Percentiles rank a stretch among this genome's conserved stretches.
Evolutionary conservation across 352 stramenopile species (phyloP).

Genomic region (Globisporangium middletonii): DNA sequence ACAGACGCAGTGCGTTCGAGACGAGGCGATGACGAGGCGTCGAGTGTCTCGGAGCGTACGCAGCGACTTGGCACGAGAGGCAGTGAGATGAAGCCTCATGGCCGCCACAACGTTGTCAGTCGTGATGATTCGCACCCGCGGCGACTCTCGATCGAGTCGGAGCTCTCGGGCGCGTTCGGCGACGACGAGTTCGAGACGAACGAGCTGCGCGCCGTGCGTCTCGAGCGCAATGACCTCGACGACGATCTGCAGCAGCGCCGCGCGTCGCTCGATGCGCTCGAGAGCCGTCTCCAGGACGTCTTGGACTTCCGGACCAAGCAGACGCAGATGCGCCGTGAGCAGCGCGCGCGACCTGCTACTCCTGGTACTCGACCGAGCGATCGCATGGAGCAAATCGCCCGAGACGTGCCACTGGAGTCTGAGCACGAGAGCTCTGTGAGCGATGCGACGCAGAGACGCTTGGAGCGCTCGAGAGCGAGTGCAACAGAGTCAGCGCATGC

Average conservation of each 20-base stretch:
- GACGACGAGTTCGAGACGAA: constrained; percentile 2
- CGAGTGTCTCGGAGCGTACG: too few species aligned
- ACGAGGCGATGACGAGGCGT: too few species aligned
- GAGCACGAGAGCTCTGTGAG: not conserved
- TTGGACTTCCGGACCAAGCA: constrained; percentile 17
- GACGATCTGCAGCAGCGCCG: constrained; percentile 1
- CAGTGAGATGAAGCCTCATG: not conserved
- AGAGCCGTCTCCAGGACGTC: constrained; percentile 27
- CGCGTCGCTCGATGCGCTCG: constrained; percentile 19
- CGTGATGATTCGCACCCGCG: not conserved
- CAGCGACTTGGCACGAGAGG: not conserved
- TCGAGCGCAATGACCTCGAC: not conserved
- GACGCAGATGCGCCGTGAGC: not conserved
- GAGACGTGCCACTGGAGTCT: not conserved
- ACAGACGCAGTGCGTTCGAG: too few species aligned
- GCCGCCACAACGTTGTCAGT: not conserved
- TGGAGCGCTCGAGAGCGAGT: not conserved
- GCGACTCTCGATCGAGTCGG: not conserved
- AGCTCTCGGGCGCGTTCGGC: constrained; percentile 2
- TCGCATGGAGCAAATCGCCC: too few species aligned
- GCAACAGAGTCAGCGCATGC: not conserved
- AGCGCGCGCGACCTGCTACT: not conserved
- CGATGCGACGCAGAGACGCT: not conserved
- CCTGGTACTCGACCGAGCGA: too few species aligned
- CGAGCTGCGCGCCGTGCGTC: not conserved